Conservation (phyloP, 31 red algal genomes). For the Asparagopsis taxiformis region DNA sequence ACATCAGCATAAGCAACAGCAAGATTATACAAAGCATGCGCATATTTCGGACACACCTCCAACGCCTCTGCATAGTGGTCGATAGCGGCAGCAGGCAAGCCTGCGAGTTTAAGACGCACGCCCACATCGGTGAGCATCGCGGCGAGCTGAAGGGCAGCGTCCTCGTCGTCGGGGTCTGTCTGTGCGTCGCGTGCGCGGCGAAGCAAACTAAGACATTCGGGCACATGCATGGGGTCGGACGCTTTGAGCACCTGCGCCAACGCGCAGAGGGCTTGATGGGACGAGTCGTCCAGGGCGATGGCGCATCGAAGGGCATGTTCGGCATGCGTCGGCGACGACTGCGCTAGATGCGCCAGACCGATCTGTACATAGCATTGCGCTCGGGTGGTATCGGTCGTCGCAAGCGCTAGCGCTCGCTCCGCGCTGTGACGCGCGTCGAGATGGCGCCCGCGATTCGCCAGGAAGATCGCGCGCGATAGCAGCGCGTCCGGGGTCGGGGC, state of each 20-base stretch:
- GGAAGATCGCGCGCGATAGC: too few species aligned
- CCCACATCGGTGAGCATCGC: constrained; percentile 82
- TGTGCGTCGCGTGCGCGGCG: constrained; percentile 21
- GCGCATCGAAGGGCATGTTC: constrained; percentile 32
- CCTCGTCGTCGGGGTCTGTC: not conserved
- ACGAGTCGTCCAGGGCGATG: constrained; percentile 5
- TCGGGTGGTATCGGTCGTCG: not conserved
- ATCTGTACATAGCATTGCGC: constrained; percentile 34
- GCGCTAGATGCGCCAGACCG: constrained; percentile 27
- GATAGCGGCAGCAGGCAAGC: constrained; percentile 64
- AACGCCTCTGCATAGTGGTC: constrained; percentile 70
- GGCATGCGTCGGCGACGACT: constrained; percentile 4
- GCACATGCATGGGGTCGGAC: constrained; percentile 46
- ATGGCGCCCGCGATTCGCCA: constrained; percentile 36
- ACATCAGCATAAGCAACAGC: constrained; percentile 68
- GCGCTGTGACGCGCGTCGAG: constrained; percentile 19
- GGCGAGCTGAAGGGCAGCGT: constrained; percentile 33
- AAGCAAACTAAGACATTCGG: constrained; percentile 40
- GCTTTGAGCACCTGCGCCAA: constrained; percentile 36
- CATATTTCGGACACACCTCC: constrained; percentile 64
- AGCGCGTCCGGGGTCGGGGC: too few species aligned
- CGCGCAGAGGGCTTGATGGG: constrained; percentile 16
- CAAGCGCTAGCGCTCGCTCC: constrained; percentile 9
- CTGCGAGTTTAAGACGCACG: constrained; percentile 73
- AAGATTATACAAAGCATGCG: constrained; percentile 82